A percentile compares a stretch with the other conserved stretches of the same genome.
Conservation (phyloP, 169 alveolate species). For the Eimeria falciformis region DNA sequence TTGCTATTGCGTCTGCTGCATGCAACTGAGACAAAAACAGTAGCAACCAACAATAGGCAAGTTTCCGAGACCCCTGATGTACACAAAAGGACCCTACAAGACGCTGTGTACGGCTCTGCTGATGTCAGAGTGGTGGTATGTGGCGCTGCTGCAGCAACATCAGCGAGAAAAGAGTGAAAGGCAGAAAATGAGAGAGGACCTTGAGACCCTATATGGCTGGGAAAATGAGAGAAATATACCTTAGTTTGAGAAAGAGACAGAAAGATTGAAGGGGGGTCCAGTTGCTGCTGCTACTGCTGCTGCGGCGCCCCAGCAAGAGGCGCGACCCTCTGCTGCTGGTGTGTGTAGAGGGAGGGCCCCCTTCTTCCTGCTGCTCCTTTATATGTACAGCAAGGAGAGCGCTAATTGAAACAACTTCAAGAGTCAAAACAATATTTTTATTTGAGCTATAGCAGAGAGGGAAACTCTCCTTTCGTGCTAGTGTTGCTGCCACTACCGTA, state of each 20-base stretch:
- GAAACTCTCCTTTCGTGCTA: conserved; percentile 3
- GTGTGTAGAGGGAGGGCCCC: conserved; percentile 46
- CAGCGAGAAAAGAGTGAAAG: conserved; percentile 30
- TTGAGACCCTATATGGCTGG: conserved; percentile 10
- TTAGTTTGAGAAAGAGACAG: conserved; percentile 48
- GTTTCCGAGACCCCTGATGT: no score
- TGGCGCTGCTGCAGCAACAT: conserved; percentile 33
- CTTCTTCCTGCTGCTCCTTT: conserved; percentile 41
- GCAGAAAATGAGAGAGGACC: conserved; percentile 18
- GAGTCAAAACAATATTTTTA: conserved; percentile 7
- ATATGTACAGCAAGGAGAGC: neutral
- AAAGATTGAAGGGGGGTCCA: conserved; percentile 22
- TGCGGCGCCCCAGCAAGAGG: conserved; percentile 68
- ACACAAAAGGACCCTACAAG: neutral
- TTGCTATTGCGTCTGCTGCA: conserved; percentile 36
- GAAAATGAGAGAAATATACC: neutral
- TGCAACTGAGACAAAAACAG: neutral
- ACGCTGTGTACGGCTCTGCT: neutral
- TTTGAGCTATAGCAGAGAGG: conserved; percentile 22
- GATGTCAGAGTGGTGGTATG: conserved; percentile 50
- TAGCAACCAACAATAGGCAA: neutral
- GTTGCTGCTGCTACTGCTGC: conserved; percentile 68
- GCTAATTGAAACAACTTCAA: conserved; percentile 10
- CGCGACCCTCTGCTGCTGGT: conserved; percentile 73
- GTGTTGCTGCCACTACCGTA: conserved; percentile 62